Evolutionary conservation across 768 basidiomycete species (phyloP), one percentile per base, ranked within the genome.

Genomic region (Leccinum uliginosum): DNA sequence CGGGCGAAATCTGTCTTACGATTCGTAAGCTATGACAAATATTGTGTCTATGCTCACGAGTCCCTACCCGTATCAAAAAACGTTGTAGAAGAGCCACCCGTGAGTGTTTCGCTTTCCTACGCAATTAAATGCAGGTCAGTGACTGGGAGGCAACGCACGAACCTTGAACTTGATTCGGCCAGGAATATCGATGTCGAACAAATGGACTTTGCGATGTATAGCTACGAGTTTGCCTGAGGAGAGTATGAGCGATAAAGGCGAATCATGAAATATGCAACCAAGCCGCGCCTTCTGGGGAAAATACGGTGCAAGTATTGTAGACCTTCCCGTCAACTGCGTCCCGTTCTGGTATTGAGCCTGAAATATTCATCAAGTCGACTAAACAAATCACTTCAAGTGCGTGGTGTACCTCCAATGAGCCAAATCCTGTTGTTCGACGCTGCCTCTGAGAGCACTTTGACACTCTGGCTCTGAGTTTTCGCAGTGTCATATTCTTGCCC

Each of bases 141-240:
- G 15, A 17, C 23, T 27, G 6, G 6, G 46, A 29, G 47, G n/a
- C 17, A 46, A 40, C 11, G n/a, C 44, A 27, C 61, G 44, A 55
- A 86, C 93, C 78, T 91, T 91, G 80, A 94, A 94, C 19, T 72
- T 91, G 69, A 96, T 93, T 68, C 91, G 87, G 15, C 92, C 93
- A 0, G 90, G 89, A 51, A 99, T 96, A 67, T 98, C 93, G 59
- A 98, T 98, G 69, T 99, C 96, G 72, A 98, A 99, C 5, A 99
- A 77, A 68, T 99, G 97, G 2, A 98, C 82, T 72, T 99, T 99
- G 53, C 96, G 86, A 73, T 98, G 93, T 38, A 81, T 83, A 0
- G 89, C 88, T 14, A 98, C 82, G 24, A 98, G 79, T 53, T 91
- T 84, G 24, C 95, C 94, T 92, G 46, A n/a, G 9, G 14, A 58